These are phyloP conservation scores for Hypocreales sp. DNA, from an alignment of 2,329 filamentous ascomycete species.

Conservation along the genomic window DNA sequence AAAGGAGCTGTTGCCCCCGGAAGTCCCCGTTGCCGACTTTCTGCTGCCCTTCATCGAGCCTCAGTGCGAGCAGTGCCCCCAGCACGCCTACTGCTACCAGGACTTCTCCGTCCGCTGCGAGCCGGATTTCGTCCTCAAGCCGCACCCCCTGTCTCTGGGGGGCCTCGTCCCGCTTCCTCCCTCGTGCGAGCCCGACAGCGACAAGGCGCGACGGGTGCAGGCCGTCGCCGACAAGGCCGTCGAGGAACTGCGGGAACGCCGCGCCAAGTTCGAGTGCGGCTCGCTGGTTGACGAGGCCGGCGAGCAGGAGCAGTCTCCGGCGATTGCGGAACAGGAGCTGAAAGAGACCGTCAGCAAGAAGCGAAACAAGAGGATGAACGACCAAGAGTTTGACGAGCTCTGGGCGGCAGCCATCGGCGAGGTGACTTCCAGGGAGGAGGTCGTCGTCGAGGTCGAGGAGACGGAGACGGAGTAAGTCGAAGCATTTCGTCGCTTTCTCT, in stretches of 20 bases:
- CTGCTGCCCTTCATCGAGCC: constrained; percentile 56
- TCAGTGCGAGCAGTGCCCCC: constrained; percentile 77
- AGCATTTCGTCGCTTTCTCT: constrained; percentile 6
- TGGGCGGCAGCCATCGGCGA: constrained; percentile 63
- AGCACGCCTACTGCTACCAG: constrained; percentile 76
- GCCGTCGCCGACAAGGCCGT: constrained; percentile 77
- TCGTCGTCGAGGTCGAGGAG: constrained; percentile 26
- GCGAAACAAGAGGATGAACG: constrained; percentile 68
- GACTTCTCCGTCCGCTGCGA: constrained; percentile 70
- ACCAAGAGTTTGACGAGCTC: constrained; percentile 83
- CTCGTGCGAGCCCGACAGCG: constrained; percentile 87
- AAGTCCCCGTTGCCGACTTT: constrained; percentile 52
- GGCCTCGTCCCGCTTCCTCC: constrained; percentile 75
- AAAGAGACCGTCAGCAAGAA: constrained; percentile 63
- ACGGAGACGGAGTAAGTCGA: constrained; percentile 35
- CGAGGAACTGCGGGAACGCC: constrained; percentile 69
- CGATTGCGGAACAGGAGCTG: constrained; percentile 52
- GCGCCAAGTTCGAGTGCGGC: constrained; percentile 84
- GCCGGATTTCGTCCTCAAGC: constrained; percentile 69
- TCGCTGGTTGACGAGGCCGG: constrained; percentile 49
- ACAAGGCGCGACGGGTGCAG: constrained; percentile 76
- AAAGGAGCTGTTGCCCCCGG: constrained; percentile 29
- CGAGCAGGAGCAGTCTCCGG: constrained; percentile 39
- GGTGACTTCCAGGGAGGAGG: constrained; percentile 46
- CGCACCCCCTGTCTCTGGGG: constrained; percentile 68